These are phyloP conservation scores for Lodderomyces beijingensis DNA, from an alignment of 1,139 yeast species.

Conservation along the genomic window DNA sequence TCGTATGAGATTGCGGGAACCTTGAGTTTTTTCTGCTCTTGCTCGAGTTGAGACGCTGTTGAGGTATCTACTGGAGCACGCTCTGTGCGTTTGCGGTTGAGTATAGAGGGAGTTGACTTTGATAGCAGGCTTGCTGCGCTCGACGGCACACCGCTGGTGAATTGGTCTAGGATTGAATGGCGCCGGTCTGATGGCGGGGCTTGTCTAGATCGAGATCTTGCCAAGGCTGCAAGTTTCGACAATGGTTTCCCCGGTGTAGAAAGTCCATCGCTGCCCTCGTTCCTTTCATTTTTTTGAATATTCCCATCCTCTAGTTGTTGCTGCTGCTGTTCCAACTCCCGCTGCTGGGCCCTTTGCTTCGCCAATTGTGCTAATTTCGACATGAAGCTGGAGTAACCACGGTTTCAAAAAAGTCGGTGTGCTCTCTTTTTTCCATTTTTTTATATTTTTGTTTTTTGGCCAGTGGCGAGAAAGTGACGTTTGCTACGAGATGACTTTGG, in stretches of 20 bases:
- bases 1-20: conserved; percentile 11
- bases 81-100: no score
- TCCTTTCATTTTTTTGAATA: no score
- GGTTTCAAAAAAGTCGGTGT: no score
- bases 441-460: no score
- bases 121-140: no score
- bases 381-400: conserved; percentile 6
- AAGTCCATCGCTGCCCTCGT: no score
- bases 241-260: background rate
- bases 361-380: conserved; percentile 22
- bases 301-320: background rate
- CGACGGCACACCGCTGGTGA: conserved; percentile 1
- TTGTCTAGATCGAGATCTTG: conserved; percentile 4
- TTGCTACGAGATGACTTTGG: background rate
- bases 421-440: background rate
- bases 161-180: conserved; percentile 1
- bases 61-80: no score
- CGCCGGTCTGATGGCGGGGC: background rate
- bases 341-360: conserved; percentile 15
- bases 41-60: no score
- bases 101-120: no score
- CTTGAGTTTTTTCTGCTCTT: background rate
- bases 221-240: conserved; percentile 3
- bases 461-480: no score
- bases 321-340: conserved; percentile 5